These are phyloP conservation scores for Ceratobasidium sp. DNA, from an alignment of 1,284 basidiomycete species.

Conservation along the genomic window DNA sequence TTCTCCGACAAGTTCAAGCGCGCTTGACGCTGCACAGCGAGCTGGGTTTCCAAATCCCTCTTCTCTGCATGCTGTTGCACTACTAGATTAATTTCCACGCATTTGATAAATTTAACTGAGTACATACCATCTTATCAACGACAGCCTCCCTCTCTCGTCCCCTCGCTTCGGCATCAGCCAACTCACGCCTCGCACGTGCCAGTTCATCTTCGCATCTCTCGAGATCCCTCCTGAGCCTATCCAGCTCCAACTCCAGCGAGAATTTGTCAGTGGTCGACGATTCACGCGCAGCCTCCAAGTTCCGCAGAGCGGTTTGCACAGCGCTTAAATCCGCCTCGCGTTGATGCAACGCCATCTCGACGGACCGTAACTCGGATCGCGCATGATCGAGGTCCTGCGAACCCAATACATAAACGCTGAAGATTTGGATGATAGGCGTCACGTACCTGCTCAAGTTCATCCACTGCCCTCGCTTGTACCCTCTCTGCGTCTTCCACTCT, in stretches of 20 bases:
- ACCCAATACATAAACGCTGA: not conserved
- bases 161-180: constrained; percentile 75
- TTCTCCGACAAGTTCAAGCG: constrained; percentile 87
- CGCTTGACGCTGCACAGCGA: constrained; percentile 87
- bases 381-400: constrained; percentile 55
- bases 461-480: constrained; percentile 26
- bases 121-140: constrained; percentile 72
- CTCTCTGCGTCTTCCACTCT: constrained; percentile 53
- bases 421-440: not conserved
- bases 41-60: constrained; percentile 79
- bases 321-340: constrained; percentile 80
- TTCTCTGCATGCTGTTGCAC: constrained; percentile 81
- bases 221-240: constrained; percentile 88
- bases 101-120: constrained; percentile 7
- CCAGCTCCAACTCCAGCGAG: constrained; percentile 91
- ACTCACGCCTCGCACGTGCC: constrained; percentile 76
- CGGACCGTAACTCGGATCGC: constrained; percentile 57
- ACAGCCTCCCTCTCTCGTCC: constrained; percentile 76
- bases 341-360: constrained; percentile 70
- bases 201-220: constrained; percentile 86
- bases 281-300: constrained; percentile 80
- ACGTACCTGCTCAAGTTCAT: constrained; percentile 40
- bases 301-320: constrained; percentile 79
- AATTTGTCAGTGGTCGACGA: constrained; percentile 85
- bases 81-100: constrained; percentile 13